phyloP scores from a whole-genome alignment of 2,329 filamentous ascomycete species.

The Penicillium sp. region DNA sequence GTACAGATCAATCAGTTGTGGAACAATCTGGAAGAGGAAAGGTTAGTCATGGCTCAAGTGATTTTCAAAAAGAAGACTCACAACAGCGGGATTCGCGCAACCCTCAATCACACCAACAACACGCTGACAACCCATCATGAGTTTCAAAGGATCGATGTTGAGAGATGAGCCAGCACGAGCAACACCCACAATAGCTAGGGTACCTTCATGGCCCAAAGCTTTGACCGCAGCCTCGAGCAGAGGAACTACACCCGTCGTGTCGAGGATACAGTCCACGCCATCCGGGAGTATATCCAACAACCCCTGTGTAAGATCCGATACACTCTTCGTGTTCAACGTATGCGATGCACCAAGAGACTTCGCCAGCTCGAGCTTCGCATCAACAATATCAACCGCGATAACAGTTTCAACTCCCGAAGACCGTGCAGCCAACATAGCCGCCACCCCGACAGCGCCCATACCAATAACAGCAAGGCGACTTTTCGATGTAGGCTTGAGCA shows the following conservation, averaged over 20 bases:
- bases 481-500: slow-evolving; percentile 20
- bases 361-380: slow-evolving; percentile 42
- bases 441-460: slow-evolving; percentile 26
- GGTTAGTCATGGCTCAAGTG: background rate
- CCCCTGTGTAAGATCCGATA: slow-evolving; percentile 24
- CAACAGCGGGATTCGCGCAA: slow-evolving; percentile 24
- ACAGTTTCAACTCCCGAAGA: slow-evolving; percentile 26
- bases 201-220: slow-evolving; percentile 29
- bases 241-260: slow-evolving; percentile 29
- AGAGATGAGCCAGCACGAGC: slow-evolving; percentile 25
- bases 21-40: slow-evolving; percentile 26
- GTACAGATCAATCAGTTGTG: slow-evolving; percentile 30
- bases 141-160: slow-evolving; percentile 22
- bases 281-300: slow-evolving; percentile 26
- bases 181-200: slow-evolving; percentile 33
- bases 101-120: slow-evolving; percentile 35
- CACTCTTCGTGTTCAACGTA: slow-evolving; percentile 33
- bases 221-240: slow-evolving; percentile 31
- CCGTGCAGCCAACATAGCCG: slow-evolving; percentile 20
- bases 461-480: slow-evolving; percentile 27
- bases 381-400: slow-evolving; percentile 48
- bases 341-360: slow-evolving; percentile 46
- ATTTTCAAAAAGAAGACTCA: background rate
- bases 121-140: slow-evolving; percentile 29
- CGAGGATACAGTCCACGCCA: slow-evolving; percentile 29